A percentile compares a stretch with the other conserved stretches of the same genome.
These are phyloP conservation scores for Talaromyces sp. DNA, from an alignment of 2,329 filamentous ascomycete species.

Conservation along the genomic window DNA sequence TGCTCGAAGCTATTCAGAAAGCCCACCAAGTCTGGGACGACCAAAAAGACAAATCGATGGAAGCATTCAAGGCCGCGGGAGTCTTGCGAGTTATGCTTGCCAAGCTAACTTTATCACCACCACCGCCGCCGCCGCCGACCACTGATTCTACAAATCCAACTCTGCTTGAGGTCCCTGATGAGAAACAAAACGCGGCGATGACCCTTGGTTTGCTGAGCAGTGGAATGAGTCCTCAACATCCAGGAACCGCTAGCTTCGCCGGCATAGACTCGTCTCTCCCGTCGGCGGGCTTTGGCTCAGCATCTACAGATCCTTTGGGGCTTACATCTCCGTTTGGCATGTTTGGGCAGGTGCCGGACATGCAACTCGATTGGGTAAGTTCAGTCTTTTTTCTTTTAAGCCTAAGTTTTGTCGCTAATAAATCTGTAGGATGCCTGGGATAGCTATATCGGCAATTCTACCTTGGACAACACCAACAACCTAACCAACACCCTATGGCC, in stretches of 20 bases:
- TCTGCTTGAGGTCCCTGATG: conserved; percentile 42
- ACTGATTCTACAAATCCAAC: conserved; percentile 17
- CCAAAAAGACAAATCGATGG: conserved; percentile 71
- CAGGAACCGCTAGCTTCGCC: conserved; percentile 23
- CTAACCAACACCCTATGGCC: conserved; percentile 33
- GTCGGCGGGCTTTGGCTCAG: conserved; percentile 17
- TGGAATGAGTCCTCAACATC: conserved; percentile 50
- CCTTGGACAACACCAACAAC: conserved; percentile 35
- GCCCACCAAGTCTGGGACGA: conserved; percentile 76
- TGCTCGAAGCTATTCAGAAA: conserved; percentile 68
- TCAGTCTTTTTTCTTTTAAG: no score
- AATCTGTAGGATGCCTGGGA: conserved; percentile 60
- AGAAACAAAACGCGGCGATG: conserved; percentile 64
- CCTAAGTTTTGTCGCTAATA: conserved; percentile 16
- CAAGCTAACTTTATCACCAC: conserved; percentile 54
- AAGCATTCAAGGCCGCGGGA: conserved; percentile 80
- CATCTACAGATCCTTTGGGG: conserved; percentile 33
- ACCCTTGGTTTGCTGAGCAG: conserved; percentile 64
- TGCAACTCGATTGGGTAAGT: conserved; percentile 58
- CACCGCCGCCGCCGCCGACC: conserved; percentile 3
- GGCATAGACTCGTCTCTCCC: conserved; percentile 24
- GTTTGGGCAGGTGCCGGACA: conserved; percentile 49
- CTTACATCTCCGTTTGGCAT: conserved; percentile 51
- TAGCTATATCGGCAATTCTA: conserved; percentile 59
- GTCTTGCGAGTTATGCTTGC: conserved; percentile 79